A percentile compares a stretch with the other conserved stretches of the same genome.
phyloP scores from a whole-genome alignment of 495 filamentous ascomycete species.

The Penicillium cosmopolitanum region DNA sequence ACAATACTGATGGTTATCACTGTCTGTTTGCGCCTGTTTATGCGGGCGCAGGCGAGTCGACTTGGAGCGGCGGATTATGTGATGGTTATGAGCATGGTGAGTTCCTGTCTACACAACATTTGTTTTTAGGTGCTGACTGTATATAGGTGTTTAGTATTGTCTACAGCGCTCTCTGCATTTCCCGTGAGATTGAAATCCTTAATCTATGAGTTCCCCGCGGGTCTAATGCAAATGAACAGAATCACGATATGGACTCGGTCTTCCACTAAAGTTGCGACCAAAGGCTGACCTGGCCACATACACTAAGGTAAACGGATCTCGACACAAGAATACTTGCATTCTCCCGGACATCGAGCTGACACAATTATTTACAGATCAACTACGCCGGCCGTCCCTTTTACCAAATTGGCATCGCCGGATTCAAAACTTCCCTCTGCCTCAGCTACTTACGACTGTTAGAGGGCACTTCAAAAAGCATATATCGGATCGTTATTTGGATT shows the following conservation, averaged over 20 bases:
- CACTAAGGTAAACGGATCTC: slow-evolving; percentile 32
- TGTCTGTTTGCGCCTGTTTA: slow-evolving; percentile 40
- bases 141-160: slow-evolving; percentile 49
- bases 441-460: slow-evolving; percentile 58
- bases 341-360: background rate
- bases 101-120: background rate
- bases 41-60: slow-evolving; percentile 39
- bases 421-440: slow-evolving; percentile 62
- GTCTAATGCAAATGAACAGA: slow-evolving; percentile 33
- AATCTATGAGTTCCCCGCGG: slow-evolving; percentile 4
- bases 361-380: slow-evolving; percentile 39
- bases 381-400: slow-evolving; percentile 63
- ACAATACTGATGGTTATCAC: slow-evolving; percentile 42
- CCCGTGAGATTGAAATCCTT: slow-evolving; percentile 36
- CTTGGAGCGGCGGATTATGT: slow-evolving; percentile 53
- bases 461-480: slow-evolving; percentile 48
- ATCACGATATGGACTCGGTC: slow-evolving; percentile 55
- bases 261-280: slow-evolving; percentile 47
- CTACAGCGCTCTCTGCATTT: slow-evolving; percentile 53
- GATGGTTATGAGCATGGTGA: slow-evolving; percentile 48
- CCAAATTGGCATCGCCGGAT: slow-evolving; percentile 59
- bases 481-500: slow-evolving; percentile 50
- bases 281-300: slow-evolving; percentile 42
- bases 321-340: background rate
- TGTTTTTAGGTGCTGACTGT: slow-evolving; percentile 2